Evolutionary conservation across 139 green algal species (phyloP).

Genomic region (Pseudopediastrum boryanum): DNA sequence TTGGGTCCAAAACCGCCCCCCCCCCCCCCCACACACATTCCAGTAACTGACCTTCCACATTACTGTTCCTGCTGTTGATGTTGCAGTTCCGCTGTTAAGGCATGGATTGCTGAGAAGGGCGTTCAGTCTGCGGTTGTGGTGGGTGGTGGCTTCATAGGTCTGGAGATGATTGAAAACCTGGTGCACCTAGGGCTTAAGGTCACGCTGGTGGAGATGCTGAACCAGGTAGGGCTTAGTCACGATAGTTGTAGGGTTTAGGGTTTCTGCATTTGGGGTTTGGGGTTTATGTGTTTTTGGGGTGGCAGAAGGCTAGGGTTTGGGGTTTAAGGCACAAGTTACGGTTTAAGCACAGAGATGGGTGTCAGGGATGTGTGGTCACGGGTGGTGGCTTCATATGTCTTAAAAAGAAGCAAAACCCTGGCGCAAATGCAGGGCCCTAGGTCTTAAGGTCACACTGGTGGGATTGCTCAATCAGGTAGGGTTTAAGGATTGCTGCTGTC

Average conservation of each 20-base stretch:
- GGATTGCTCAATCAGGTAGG: constrained; percentile 54
- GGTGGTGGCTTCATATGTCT: constrained; percentile 66
- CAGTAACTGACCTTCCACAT: background rate
- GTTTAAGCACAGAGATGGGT: too few species aligned
- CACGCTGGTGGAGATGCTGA: constrained; percentile 50
- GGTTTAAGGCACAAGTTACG: too few species aligned
- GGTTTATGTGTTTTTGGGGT: background rate
- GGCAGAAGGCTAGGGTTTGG: too few species aligned
- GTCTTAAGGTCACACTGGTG: constrained; percentile 49
- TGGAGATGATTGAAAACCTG: constrained; percentile 68
- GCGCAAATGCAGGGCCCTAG: too few species aligned
- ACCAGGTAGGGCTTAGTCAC: constrained; percentile 38
- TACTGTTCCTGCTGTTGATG: background rate
- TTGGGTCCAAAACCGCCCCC: too few species aligned
- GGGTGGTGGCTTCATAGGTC: constrained; percentile 63
- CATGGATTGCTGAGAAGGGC: constrained; percentile 44
- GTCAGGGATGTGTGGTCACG: too few species aligned
- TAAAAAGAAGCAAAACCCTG: constrained; percentile 63
- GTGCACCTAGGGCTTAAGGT: constrained; percentile 53
- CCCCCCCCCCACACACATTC: background rate
- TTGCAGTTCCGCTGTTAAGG: constrained; percentile 45
- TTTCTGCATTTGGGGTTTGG: background rate
- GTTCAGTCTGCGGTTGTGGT: constrained; percentile 54
- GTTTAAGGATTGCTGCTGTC: too few species aligned
- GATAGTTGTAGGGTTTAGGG: background rate